Conservation (phyloP, 192 early-diverging fungal genomes). For the Coemansia sp. region DNA sequence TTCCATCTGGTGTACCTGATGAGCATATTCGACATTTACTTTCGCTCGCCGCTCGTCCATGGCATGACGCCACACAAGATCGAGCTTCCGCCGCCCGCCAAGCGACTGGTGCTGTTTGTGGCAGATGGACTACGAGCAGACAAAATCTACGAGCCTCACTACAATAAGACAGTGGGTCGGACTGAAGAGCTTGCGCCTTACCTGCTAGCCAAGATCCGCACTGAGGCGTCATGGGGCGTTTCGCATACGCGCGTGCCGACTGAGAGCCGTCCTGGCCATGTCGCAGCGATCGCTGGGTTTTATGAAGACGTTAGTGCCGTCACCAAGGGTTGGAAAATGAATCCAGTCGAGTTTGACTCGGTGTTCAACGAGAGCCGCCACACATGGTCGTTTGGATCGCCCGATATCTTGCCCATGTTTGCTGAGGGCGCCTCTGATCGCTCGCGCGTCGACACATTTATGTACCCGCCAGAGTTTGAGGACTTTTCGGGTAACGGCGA, state of each 20-base stretch:
- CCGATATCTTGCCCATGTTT: constrained; percentile 98
- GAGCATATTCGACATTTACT: constrained; percentile 98
- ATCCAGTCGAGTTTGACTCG: constrained; percentile 96
- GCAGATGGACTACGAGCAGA: constrained; percentile 94
- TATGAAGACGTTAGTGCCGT: constrained; percentile 99
- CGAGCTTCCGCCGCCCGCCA: constrained; percentile 72
- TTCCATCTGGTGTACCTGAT: constrained; percentile 90
- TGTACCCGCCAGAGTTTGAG: constrained; percentile 86
- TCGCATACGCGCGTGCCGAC: constrained; percentile 94
- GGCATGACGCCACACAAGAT: constrained; percentile 89
- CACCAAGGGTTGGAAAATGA: constrained; percentile 97
- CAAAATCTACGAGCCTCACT: constrained; percentile 82
- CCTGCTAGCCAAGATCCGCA: constrained; percentile 61
- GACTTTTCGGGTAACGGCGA: constrained; percentile 89
- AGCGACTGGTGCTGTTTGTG: constrained; percentile 85
- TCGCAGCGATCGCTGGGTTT: constrained; percentile 97
- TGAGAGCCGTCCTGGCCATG: constrained; percentile 94
- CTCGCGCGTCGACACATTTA: constrained; percentile 79
- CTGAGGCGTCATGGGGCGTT: constrained; percentile 75
- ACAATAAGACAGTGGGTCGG: constrained; percentile 39
- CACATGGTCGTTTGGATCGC: constrained; percentile 97
- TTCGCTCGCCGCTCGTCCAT: constrained; percentile 96
- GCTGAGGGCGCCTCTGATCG: constrained; percentile 84
- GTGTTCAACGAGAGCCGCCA: constrained; percentile 92
- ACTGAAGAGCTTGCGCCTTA: constrained; percentile 57